A percentile compares a stretch with the other conserved stretches of the same genome.
phyloP scores from a whole-genome alignment of 192 early-diverging fungal species.

The Dissophora globulifera region DNA sequence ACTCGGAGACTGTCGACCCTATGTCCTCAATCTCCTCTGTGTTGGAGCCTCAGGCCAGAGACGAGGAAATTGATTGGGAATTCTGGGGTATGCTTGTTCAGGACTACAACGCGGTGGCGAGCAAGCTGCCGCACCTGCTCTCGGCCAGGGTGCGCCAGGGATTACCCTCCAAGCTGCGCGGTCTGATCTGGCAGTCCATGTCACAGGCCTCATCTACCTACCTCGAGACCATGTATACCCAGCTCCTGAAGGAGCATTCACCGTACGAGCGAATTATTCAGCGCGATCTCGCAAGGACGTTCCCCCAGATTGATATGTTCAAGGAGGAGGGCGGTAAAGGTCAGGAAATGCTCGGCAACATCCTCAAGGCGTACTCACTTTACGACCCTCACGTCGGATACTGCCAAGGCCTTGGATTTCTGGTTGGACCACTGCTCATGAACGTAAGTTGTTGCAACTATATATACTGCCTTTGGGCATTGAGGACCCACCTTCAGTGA shows the following conservation, averaged over 20 bases:
- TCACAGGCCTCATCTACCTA: conserved; percentile 81
- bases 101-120: conserved; percentile 77
- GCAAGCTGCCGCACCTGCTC: conserved; percentile 73
- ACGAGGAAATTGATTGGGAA: conserved; percentile 69
- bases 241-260: conserved; percentile 78
- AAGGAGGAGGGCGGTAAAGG: conserved; percentile 83
- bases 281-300: conserved; percentile 94
- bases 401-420: conserved; percentile 97
- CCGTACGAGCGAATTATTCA: conserved; percentile 93
- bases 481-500: too few species aligned
- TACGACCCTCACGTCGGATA: conserved; percentile 97
- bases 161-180: conserved; percentile 85
- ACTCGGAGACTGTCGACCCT: conserved; percentile 45
- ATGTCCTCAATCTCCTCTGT: conserved; percentile 36
- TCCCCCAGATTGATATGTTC: conserved; percentile 90
- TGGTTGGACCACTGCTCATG: conserved; percentile 92
- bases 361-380: conserved; percentile 92
- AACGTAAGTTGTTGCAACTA: conserved; percentile 84
- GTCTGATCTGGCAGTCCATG: conserved; percentile 93
- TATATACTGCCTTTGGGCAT: too few species aligned
- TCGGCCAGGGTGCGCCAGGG: conserved; percentile 79
- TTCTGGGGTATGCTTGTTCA: conserved; percentile 89
- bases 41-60: conserved; percentile 29
- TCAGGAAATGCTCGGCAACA: conserved; percentile 86
- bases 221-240: conserved; percentile 85